Conservation (phyloP, 106 monocot genomes). For the Gastrodia elata region DNA sequence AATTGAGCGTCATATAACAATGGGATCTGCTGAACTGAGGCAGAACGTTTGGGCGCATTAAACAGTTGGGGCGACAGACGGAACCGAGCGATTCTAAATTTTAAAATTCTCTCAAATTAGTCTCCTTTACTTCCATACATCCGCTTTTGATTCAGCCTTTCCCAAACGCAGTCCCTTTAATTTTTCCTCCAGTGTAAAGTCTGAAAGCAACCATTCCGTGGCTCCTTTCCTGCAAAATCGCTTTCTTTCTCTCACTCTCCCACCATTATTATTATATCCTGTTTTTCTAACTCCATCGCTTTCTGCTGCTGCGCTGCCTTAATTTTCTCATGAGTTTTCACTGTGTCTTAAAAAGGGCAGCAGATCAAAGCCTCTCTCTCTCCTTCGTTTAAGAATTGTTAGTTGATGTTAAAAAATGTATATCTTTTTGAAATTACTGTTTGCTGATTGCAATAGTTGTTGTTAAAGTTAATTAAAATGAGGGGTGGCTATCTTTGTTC, state of each 20-base stretch:
- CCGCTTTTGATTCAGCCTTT: too few species aligned
- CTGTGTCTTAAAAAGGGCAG: neutral
- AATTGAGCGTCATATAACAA: too few species aligned
- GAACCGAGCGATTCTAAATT: too few species aligned
- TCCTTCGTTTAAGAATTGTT: too few species aligned
- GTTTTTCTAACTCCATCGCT: neutral
- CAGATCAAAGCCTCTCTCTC: neutral
- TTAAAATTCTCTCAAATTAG: too few species aligned
- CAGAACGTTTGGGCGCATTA: too few species aligned
- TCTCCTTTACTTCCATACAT: too few species aligned
- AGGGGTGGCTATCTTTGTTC: slow-evolving; percentile 7
- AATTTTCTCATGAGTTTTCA: slow-evolving; percentile 1
- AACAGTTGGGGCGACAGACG: too few species aligned
- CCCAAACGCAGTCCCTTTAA: neutral
- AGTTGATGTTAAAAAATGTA: neutral
- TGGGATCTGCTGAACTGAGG: too few species aligned
- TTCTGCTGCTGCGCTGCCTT: neutral
- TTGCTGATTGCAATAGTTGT: neutral
- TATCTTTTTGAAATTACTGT: neutral
- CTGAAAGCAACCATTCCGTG: neutral
- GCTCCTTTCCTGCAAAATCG: neutral
- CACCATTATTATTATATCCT: neutral
- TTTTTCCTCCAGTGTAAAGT: neutral
- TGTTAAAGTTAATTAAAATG: slow-evolving; percentile 3
- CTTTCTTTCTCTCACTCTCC: neutral